A percentile compares a stretch with the other conserved stretches of the same genome.
phyloP scores from a whole-genome alignment of 768 basidiomycete genomes.

The Lentinula lateritia region DNA sequence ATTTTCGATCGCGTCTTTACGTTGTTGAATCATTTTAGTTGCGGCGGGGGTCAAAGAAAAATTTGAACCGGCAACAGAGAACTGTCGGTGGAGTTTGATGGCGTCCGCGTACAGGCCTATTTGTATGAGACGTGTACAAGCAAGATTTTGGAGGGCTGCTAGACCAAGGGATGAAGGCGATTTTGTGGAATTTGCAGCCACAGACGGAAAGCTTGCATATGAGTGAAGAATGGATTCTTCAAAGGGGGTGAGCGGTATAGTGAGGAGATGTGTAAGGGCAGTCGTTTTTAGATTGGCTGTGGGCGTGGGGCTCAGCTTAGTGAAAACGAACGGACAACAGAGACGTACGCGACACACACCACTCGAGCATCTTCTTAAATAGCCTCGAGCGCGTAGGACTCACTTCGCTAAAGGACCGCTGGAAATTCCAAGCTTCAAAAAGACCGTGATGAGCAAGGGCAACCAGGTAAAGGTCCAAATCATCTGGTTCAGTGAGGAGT shows the following conservation, averaged over 20 bases:
- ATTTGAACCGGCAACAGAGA: slow-evolving; percentile 18
- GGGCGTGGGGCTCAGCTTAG: slow-evolving; percentile 5
- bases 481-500: slow-evolving; percentile 57
- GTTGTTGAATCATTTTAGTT: slow-evolving; percentile 38
- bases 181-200: slow-evolving; percentile 35
- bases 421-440: slow-evolving; percentile 71
- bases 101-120: slow-evolving; percentile 67
- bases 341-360: slow-evolving; percentile 65
- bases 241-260: slow-evolving; percentile 57
- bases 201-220: slow-evolving; percentile 37
- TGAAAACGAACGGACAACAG: background rate
- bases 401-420: slow-evolving; percentile 62
- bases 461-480: slow-evolving; percentile 64
- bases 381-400: slow-evolving; percentile 49
- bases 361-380: slow-evolving; percentile 55
- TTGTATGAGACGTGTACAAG: slow-evolving; percentile 73
- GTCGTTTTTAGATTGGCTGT: slow-evolving; percentile 54
- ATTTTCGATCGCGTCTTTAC: slow-evolving; percentile 67
- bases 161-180: slow-evolving; percentile 42
- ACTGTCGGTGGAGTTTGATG: slow-evolving; percentile 67
- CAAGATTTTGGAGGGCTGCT: slow-evolving; percentile 67
- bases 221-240: slow-evolving; percentile 56
- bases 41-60: slow-evolving; percentile 30
- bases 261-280: slow-evolving; percentile 57
- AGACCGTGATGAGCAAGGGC: slow-evolving; percentile 64